A percentile compares a stretch with the other conserved stretches of the same genome.
These are phyloP conservation scores for Diatrype stigma DNA, from an alignment of 2,329 filamentous ascomycete species.

Conservation along the genomic window DNA sequence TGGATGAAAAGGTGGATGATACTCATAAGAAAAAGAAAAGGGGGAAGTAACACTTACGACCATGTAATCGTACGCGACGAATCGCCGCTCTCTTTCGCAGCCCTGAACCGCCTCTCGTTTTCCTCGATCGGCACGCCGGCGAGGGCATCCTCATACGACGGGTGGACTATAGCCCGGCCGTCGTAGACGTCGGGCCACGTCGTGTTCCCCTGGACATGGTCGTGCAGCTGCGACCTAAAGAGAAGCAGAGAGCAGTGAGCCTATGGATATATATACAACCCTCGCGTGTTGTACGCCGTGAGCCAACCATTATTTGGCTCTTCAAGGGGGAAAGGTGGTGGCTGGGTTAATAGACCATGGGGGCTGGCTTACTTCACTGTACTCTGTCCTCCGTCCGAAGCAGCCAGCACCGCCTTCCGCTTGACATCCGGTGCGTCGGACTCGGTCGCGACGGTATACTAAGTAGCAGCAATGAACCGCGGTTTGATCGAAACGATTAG, in stretches of 20 bases:
- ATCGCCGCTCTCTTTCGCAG: constrained; percentile 20
- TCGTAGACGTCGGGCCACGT: constrained; percentile 27
- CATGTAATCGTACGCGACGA: constrained; percentile 25
- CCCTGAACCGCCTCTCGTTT: constrained; percentile 20
- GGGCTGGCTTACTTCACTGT: constrained; percentile 29
- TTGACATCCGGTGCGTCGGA: constrained; percentile 28
- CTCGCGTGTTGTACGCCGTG: too few species aligned
- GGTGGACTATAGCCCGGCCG: constrained; percentile 25
- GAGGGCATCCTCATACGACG: constrained; percentile 19
- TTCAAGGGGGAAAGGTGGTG: too few species aligned
- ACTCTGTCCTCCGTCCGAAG: constrained; percentile 28
- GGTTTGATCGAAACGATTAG: too few species aligned
- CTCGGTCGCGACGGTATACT: constrained; percentile 33
- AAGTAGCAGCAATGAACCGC: background rate
- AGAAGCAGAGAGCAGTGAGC: background rate
- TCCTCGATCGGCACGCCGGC: constrained; percentile 24
- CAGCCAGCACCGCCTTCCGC: constrained; percentile 27
- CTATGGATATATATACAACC: too few species aligned
- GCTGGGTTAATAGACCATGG: background rate
- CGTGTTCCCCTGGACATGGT: constrained; percentile 24
- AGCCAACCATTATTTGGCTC: too few species aligned
- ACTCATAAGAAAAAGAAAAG: too few species aligned
- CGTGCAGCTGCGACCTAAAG: constrained; percentile 26
- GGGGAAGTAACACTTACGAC: constrained; percentile 25
- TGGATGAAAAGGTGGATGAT: too few species aligned